Conservation (phyloP, 345 rosid species). For the Euclidium syriacum region DNA sequence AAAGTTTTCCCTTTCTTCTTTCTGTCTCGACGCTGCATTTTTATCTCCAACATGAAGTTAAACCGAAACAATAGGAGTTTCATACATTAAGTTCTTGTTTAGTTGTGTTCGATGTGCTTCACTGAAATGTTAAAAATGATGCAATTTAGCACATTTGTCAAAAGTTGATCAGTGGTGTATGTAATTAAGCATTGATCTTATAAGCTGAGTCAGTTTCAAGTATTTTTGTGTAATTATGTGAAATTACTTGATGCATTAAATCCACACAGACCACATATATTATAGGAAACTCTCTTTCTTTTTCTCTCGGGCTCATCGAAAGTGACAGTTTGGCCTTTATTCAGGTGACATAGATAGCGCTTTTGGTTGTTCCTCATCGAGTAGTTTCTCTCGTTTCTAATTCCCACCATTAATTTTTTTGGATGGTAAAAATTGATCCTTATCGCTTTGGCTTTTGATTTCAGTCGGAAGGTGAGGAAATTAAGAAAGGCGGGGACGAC, state of each 20-base stretch:
- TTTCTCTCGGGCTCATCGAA: slow-evolving; percentile 29
- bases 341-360: slow-evolving; percentile 24
- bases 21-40: neutral
- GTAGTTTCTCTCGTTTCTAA: slow-evolving; percentile 17
- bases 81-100: slow-evolving; percentile 1
- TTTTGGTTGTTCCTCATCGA: slow-evolving; percentile 26
- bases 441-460: slow-evolving; percentile 37
- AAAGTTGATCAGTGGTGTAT: neutral
- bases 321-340: slow-evolving; percentile 29
- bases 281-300: slow-evolving; percentile 17
- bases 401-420: slow-evolving; percentile 28
- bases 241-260: slow-evolving; percentile 11
- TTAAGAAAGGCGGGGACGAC: slow-evolving; percentile 21
- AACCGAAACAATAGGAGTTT: neutral
- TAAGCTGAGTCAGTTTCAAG: slow-evolving; percentile 8
- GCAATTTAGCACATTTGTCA: neutral
- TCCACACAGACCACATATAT: slow-evolving; percentile 18
- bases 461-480: slow-evolving; percentile 5
- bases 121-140: neutral
- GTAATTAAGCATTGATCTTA: slow-evolving; percentile 1
- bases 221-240: neutral
- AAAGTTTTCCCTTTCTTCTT: neutral
- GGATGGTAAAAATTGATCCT: slow-evolving; percentile 46
- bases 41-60: neutral
- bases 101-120: neutral